Evolutionary conservation across 768 basidiomycete species (phyloP), one percentile per base, ranked within the genome.

Genomic region (Zangia roseola): DNA sequence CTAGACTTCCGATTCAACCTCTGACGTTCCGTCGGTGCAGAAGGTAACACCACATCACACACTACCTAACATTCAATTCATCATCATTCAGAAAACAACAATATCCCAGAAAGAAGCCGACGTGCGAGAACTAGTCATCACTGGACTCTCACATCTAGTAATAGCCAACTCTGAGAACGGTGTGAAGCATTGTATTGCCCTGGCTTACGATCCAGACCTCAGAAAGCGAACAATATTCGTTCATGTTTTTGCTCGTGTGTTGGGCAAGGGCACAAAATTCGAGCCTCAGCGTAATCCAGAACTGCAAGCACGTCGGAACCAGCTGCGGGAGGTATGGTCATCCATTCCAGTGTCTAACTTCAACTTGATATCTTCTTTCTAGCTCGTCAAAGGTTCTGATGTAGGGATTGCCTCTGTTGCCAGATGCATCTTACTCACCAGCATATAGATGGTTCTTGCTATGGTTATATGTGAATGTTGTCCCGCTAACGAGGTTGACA

Each of bases 391-490:
- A 63, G 84, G 82, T 6, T 80, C 83, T 10, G 84, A 89, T 58
- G 88, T 89, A 65, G 62, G 84, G 57, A 8, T 33, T 49, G 19
- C 31, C 16, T 43, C 12, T 42, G 25, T 43, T 19, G 10, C 23
- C 28, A 24, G 34, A 17, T 42, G 6, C 40, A 16, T 37, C 19
- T 48, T 37, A 53, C 42, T 58, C 14, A 68, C 37, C 5, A 30
- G 9, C 28, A 23, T 40, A 19, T 57, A 89, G 89, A 80, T 91
- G 75, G 76, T 81, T 2, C 74, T 94, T 36, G 89, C 89, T 1
- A 69, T 94, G 60, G 90, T 92, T 4, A 87, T 95, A 33, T 91
- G 90, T 63, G 91, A 95, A 61, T 82, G 85, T 7, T 94, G 91
- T 57, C 88, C 91, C 5, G 73, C 84, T 12, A 63, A 64, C 10